Percentiles rank a stretch among this genome's conserved stretches.
phyloP scores from a whole-genome alignment of 2,329 filamentous ascomycete genomes.

The Exophiala phaeomuriformis region DNA sequence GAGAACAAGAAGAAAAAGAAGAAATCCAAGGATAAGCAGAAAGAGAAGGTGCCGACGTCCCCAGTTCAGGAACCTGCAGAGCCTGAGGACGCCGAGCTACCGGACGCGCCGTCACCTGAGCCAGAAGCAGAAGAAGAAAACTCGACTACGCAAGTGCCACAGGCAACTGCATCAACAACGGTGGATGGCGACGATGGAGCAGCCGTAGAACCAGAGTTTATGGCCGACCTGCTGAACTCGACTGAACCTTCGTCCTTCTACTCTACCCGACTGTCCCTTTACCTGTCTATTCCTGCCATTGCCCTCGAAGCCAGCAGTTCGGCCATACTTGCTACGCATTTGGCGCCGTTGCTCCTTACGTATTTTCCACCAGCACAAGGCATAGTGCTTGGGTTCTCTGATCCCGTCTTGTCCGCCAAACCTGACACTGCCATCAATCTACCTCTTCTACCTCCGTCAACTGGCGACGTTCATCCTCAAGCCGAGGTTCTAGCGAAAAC shows the following conservation, averaged over 20 bases:
- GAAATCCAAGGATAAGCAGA: slow-evolving; percentile 15
- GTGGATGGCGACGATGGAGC: not conserved
- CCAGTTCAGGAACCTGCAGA: slow-evolving; percentile 5
- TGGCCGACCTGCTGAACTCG: slow-evolving; percentile 14
- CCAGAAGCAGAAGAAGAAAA: slow-evolving; percentile 1
- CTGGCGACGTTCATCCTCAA: slow-evolving; percentile 31
- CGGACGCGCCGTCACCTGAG: slow-evolving; percentile 4
- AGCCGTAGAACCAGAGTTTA: slow-evolving; percentile 1
- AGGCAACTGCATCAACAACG: not conserved
- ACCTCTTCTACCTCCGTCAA: slow-evolving; percentile 30
- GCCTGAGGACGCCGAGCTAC: slow-evolving; percentile 14
- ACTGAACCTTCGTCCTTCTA: slow-evolving; percentile 21
- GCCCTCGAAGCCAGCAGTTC: slow-evolving; percentile 47
- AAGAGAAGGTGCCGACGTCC: slow-evolving; percentile 1
- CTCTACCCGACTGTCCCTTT: slow-evolving; percentile 46
- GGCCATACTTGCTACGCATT: slow-evolving; percentile 53
- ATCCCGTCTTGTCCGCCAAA: slow-evolving; percentile 22
- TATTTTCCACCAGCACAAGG: slow-evolving; percentile 55
- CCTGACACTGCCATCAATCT: slow-evolving; percentile 35
- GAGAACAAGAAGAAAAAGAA: slow-evolving; percentile 17
- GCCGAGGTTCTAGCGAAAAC: slow-evolving; percentile 38
- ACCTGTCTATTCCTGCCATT: slow-evolving; percentile 54
- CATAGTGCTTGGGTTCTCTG: slow-evolving; percentile 33
- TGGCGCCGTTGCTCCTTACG: slow-evolving; percentile 56
- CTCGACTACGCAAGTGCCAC: not conserved